phyloP scores from a whole-genome alignment of 2,329 filamentous ascomycete species.

The Drechslera avenae region DNA sequence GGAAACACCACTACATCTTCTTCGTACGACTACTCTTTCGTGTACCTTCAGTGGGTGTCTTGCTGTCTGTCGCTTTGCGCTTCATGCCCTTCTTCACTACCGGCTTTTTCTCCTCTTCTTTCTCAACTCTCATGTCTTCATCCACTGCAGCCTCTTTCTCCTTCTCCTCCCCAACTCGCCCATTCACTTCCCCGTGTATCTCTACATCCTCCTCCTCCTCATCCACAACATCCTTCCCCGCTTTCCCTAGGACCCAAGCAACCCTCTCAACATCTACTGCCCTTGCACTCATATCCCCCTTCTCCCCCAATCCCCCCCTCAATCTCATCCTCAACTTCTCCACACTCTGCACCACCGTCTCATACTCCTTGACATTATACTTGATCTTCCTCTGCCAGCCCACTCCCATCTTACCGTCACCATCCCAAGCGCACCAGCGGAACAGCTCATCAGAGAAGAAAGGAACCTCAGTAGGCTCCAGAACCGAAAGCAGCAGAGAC shows the following conservation, averaged over 20 bases:
- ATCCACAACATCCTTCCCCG: constrained; percentile 7
- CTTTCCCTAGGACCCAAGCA: constrained; percentile 13
- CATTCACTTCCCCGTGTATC: neutral
- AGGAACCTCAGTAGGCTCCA: constrained; percentile 63
- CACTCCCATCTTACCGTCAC: constrained; percentile 38
- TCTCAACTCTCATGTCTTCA: neutral
- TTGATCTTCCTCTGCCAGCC: constrained; percentile 63
- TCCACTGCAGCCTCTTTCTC: neutral
- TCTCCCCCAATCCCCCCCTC: constrained; percentile 55
- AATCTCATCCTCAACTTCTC: constrained; percentile 32
- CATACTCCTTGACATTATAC: constrained; percentile 74
- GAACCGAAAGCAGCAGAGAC: constrained; percentile 71
- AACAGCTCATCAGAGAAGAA: constrained; percentile 85
- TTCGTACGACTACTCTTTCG: constrained; percentile 36
- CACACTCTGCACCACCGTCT: constrained; percentile 54
- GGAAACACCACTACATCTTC: constrained; percentile 7
- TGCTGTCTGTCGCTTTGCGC: constrained; percentile 26
- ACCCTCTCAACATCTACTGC: constrained; percentile 25
- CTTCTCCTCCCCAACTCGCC: neutral
- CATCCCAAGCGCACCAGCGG: constrained; percentile 67
- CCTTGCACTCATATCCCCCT: constrained; percentile 11
- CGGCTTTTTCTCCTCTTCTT: constrained; percentile 2
- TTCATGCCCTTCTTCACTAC: constrained; percentile 27
- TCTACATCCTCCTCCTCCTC: neutral
- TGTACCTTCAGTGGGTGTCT: constrained; percentile 21